A percentile compares a stretch with the other conserved stretches of the same genome.
Evolutionary conservation across 495 filamentous ascomycete species (phyloP).

Genomic region (Margaritispora aquatica): DNA sequence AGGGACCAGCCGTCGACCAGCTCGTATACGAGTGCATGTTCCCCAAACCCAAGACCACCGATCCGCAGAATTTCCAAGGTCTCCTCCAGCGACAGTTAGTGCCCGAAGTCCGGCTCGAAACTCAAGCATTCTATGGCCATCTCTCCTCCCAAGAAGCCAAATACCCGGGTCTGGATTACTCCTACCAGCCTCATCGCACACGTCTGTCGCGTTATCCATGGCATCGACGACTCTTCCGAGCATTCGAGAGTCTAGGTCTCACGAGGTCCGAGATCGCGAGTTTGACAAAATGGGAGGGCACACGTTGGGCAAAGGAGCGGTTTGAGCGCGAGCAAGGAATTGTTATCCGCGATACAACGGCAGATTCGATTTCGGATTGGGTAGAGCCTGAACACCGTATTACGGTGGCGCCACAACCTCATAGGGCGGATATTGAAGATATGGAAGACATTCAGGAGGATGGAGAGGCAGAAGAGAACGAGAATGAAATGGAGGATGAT

Average conservation of each 20-base stretch:
- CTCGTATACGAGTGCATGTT: conserved; percentile 51
- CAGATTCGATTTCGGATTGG: conserved; percentile 54
- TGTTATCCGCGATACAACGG: conserved; percentile 71
- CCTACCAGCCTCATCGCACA: conserved; percentile 71
- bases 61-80: conserved; percentile 45
- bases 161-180: conserved; percentile 88
- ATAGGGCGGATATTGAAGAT: conserved; percentile 23
- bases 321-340: conserved; percentile 75
- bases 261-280: conserved; percentile 69
- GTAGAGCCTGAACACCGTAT: conserved; percentile 40
- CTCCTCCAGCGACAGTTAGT: conserved; percentile 60
- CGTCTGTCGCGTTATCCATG: conserved; percentile 73
- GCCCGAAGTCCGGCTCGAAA: conserved; percentile 85
- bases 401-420: conserved; percentile 27
- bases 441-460: conserved; percentile 31
- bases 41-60: conserved; percentile 41
- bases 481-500: conserved; percentile 34
- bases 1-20: conserved; percentile 43
- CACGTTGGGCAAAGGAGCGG: conserved; percentile 77
- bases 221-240: conserved; percentile 75
- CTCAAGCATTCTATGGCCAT: conserved; percentile 76
- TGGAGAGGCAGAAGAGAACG: conserved; percentile 26
- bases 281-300: conserved; percentile 91
- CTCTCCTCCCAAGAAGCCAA: conserved; percentile 81
- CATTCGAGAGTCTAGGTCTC: conserved; percentile 72